A percentile compares a stretch with the other conserved stretches of the same genome.
Conservation (phyloP, 306 rosid species). For the Acacia melanoxylon region DNA sequence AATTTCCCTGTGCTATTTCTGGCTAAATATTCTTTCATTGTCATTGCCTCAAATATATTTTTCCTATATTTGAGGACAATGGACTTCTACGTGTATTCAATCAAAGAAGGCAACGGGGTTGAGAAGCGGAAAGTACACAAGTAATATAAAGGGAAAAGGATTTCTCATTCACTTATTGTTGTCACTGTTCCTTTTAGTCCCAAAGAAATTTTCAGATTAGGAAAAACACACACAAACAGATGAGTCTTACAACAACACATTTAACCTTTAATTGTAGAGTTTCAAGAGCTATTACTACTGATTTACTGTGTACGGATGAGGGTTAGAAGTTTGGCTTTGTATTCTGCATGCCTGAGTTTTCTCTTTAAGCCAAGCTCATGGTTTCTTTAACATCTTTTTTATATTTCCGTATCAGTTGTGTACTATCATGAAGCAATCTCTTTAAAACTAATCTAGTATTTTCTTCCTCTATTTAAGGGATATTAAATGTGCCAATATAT, state of each 20-base stretch:
- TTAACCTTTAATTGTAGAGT: conserved; percentile 3
- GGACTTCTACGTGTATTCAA: conserved; percentile 15
- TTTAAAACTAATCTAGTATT: conserved; percentile 24
- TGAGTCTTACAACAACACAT: not conserved
- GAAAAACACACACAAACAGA: not conserved
- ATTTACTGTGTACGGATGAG: not conserved
- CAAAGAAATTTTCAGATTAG: not conserved
- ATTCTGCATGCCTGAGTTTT: not conserved
- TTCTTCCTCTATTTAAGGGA: conserved; percentile 57
- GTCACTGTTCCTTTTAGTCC: not conserved
- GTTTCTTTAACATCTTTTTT: conserved; percentile 28
- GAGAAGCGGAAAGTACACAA: not conserved
- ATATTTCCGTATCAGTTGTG: not conserved
- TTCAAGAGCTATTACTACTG: not conserved
- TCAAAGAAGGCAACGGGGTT: not conserved
- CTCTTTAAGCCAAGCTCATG: conserved; percentile 16
- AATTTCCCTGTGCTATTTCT: not conserved
- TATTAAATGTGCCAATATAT: conserved; percentile 87
- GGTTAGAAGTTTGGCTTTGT: conserved; percentile 18
- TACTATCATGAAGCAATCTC: conserved; percentile 6
- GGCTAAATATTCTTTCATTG: conserved; percentile 5
- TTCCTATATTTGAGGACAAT: conserved; percentile 4
- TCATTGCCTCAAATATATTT: conserved; percentile 11
- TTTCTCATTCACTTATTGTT: conserved; percentile 5
- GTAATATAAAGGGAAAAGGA: conserved; percentile 11